Conservation (phyloP, 2,329 filamentous ascomycete genomes). For the Alternaria novae-zelandiae region DNA sequence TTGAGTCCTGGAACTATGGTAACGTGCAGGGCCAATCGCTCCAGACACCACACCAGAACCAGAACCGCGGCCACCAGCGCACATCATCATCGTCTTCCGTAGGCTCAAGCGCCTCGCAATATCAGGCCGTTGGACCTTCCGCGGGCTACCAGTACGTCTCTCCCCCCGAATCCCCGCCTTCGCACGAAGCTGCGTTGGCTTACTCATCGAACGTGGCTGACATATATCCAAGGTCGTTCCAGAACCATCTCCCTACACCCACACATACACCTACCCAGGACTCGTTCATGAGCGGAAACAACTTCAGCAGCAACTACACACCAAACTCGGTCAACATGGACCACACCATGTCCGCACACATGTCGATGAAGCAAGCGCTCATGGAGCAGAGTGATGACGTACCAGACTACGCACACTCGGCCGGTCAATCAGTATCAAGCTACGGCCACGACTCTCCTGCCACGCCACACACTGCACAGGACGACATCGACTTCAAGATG, state of each 20-base stretch:
- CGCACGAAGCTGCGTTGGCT: constrained; percentile 44
- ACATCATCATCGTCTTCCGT: constrained; percentile 49
- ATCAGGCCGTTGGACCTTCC: constrained; percentile 37
- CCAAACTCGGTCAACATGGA: constrained; percentile 52
- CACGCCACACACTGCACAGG: constrained; percentile 64
- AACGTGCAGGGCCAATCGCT: constrained; percentile 43
- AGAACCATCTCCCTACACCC: constrained; percentile 62
- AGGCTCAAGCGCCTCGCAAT: constrained; percentile 46
- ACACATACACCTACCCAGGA: constrained; percentile 61
- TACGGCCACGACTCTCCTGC: constrained; percentile 66
- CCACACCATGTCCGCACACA: constrained; percentile 58
- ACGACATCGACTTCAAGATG: constrained; percentile 61
- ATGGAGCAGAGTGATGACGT: constrained; percentile 61
- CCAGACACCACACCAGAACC: constrained; percentile 40
- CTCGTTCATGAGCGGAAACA: constrained; percentile 54
- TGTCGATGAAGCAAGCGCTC: constrained; percentile 65
- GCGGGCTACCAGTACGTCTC: constrained; percentile 53
- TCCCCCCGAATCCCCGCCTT: constrained; percentile 53
- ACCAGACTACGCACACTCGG: constrained; percentile 60
- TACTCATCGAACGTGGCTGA: constrained; percentile 44
- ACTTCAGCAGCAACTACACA: constrained; percentile 57
- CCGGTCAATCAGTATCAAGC: constrained; percentile 65
- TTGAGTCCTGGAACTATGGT: constrained; percentile 44
- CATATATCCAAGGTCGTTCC: constrained; percentile 50
- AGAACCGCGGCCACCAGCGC: constrained; percentile 45